Base-by-base conservation (phyloP, 2,329 filamentous ascomycete species). In the Dactylellina parvicollis region DNA sequence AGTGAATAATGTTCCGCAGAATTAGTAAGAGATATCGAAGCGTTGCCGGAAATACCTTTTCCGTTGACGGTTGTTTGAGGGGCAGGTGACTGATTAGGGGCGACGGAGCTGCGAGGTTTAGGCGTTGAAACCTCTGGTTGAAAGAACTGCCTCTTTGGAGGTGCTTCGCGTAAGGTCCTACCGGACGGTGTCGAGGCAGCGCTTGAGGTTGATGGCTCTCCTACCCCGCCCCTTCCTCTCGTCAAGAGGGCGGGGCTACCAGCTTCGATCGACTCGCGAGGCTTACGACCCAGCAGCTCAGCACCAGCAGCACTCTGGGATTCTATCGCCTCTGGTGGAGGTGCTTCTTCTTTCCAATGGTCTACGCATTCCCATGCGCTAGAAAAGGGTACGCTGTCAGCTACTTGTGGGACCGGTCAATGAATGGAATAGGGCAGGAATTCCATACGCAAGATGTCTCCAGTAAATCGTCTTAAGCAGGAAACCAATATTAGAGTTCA, bases 391-490 rank as follows among this genome's bases (percentile, higher is more conserved):
- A 24, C 20, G 4, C 10, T 28, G 47, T 50, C 30, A 20, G 34
- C 12, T 54, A 32, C 3, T 18, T 32, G 24, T 36, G 8, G 47
- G 26, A 16, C 26, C 18, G 28, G 18, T 10, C 16, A 22, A 18
- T 38, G 10, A 26, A 18, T 16, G 52, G 28, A 1, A 30, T 2
- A 20, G 30, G 3, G 10, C 20, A 3, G 34, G 28, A 54, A 10
- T 12, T 38, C 52, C 83, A 69, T 79, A 85, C 83, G 90, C 90
- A 46, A 96, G 86, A 78, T 94, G 92, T 80, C 92, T 93, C 83
- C 96, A 96, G 82, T 95, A 96, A 75, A 90, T 88, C 64, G 90
- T 90, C 82, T 96, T 96, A 64, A 96, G 83, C 70, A 90, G 86
- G 81, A 96, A 96, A 12, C 92, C 92, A 70, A 92, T 91, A 4